A percentile compares a stretch with the other conserved stretches of the same genome.
phyloP scores from a whole-genome alignment of 495 filamentous ascomycete species.

The Penicillium cinerascens region DNA sequence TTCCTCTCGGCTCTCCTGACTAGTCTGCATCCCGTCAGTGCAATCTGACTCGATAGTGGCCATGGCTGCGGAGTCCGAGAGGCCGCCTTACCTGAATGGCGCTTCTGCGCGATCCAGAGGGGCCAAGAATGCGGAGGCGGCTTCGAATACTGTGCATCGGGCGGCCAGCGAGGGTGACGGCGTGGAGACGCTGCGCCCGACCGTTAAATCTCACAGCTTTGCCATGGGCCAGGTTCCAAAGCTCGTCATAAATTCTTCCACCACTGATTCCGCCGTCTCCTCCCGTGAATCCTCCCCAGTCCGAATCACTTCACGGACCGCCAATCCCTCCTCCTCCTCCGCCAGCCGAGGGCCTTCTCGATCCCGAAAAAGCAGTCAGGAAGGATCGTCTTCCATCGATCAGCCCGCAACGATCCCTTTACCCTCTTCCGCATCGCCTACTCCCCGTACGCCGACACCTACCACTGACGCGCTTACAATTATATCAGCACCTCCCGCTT shows the following conservation, averaged over 20 bases:
- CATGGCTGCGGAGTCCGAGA: constrained; percentile 47
- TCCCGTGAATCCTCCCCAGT: constrained; percentile 51
- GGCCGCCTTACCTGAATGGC: constrained; percentile 39
- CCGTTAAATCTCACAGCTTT: constrained; percentile 29
- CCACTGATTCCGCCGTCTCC: constrained; percentile 41
- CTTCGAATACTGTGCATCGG: constrained; percentile 24
- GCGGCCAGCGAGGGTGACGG: constrained; percentile 32
- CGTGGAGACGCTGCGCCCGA: constrained; percentile 30
- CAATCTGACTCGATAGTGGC: constrained; percentile 30
- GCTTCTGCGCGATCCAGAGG: constrained; percentile 32
- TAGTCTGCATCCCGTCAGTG: constrained; percentile 36
- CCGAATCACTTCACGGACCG: constrained; percentile 33
- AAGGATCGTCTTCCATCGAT: constrained; percentile 55
- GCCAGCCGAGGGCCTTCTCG: constrained; percentile 38
- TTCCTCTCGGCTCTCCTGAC: constrained; percentile 42
- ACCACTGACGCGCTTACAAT: constrained; percentile 48
- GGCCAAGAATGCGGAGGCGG: constrained; percentile 29
- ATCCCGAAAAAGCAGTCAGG: constrained; percentile 68
- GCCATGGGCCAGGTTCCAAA: constrained; percentile 39
- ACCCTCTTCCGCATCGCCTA: constrained; percentile 52
- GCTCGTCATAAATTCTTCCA: constrained; percentile 29
- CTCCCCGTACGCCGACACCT: constrained; percentile 62
- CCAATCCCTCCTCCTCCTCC: constrained; percentile 29
- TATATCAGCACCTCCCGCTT: constrained; percentile 46
- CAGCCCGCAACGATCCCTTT: constrained; percentile 35